Base-by-base conservation (phyloP, 345 rosid species). In the Moricandia moricandioides region DNA sequence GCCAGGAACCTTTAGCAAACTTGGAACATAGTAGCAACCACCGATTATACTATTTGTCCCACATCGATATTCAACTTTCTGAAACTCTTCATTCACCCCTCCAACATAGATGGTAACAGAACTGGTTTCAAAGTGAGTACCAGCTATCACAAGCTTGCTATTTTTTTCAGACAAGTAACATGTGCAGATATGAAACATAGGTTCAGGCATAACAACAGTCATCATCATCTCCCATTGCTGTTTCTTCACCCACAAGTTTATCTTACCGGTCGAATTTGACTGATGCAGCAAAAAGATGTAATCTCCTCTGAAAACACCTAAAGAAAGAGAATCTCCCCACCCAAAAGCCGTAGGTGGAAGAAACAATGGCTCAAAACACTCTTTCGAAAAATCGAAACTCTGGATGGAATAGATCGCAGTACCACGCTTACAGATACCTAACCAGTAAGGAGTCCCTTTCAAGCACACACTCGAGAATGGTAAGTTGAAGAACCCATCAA, bases 241-340 rank as follows among this genome's bases (percentile, higher is more conserved):
- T 37, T 58, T 27, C 18, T 29, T 72, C 52, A 72, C 69, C 76
- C 69, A 72, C 16, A 72, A 18, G 3, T 34, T 52, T 34, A 62
- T n/a, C 61, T 51, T n/a, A 72, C 49, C 12, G 7, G 61, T 34
- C 14, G 0, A 8, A 0, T 24, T 4, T 0, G 51, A 24, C 4
- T 24, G 16, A 24, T 62, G 69, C 3, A 72, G 24, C 37, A 62
- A 14, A 14, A 49, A 62, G 16, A 72, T 47, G 12, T 8, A 0
- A 33, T 62, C 62, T 62, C 61, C 76, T 49, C 35, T 12, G 54
- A 33, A 62, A 62, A 72, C 14, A 14, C 16, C 7, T 12, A 40
- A 40, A 40, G 49, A 40, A 40, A 12, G 14, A 40, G 14, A 12
- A 12, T 40, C 14, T 40, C 49, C 14, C 14, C 49, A 40, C 14